These are phyloP conservation scores for Penicillium turbatum DNA, from an alignment of 495 filamentous ascomycete species.

Conservation along the genomic window DNA sequence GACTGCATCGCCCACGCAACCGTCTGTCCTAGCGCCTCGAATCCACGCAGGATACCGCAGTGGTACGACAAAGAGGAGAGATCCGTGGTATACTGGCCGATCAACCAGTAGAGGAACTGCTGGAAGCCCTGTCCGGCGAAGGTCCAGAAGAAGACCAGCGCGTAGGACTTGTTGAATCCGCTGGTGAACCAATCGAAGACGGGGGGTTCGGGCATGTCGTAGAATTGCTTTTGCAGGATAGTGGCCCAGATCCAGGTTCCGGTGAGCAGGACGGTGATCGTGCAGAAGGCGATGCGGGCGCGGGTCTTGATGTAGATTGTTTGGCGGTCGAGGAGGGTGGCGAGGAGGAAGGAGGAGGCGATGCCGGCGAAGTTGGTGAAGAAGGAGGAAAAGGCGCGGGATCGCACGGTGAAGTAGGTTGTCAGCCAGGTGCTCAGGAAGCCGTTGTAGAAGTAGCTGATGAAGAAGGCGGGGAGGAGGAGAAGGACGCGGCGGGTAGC, in stretches of 20 bases:
- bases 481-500: conserved; percentile 27
- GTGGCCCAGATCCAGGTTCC: conserved; percentile 36
- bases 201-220: conserved; percentile 20
- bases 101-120: conserved; percentile 35
- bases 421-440: conserved; percentile 34
- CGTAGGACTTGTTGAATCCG: conserved; percentile 31
- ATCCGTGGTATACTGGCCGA: conserved; percentile 33
- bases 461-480: conserved; percentile 32
- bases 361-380: conserved; percentile 36
- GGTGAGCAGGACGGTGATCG: conserved; percentile 23
- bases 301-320: conserved; percentile 34
- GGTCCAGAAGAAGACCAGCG: conserved; percentile 32
- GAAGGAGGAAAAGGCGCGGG: conserved; percentile 33
- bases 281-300: conserved; percentile 24
- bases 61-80: conserved; percentile 32
- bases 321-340: conserved; percentile 29
- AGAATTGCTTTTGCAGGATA: conserved; percentile 30
- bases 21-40: conserved; percentile 33
- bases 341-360: conserved; percentile 31
- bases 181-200: conserved; percentile 33
- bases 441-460: conserved; percentile 38
- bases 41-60: conserved; percentile 31
- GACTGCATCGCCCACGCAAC: conserved; percentile 36
- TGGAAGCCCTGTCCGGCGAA: conserved; percentile 34
- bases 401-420: conserved; percentile 32